These are phyloP conservation scores for Kwoniella pini DNA, from an alignment of 768 basidiomycete genomes.

Conservation along the genomic window DNA sequence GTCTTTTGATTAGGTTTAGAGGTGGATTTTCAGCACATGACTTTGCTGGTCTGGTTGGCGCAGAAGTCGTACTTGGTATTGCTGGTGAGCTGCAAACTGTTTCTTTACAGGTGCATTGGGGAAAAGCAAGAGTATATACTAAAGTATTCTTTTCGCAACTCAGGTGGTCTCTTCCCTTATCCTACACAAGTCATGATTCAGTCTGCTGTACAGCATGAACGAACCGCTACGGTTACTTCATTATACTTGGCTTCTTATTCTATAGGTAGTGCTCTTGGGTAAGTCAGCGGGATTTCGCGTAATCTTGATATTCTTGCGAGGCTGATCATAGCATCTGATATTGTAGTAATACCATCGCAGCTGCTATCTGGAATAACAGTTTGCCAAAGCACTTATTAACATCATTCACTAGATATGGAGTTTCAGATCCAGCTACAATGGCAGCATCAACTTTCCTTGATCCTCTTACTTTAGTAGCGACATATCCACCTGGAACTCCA, in stretches of 20 bases:
- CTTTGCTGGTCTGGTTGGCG: constrained; percentile 37
- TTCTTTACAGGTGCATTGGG: too few relatives aligned
- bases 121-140: too few relatives aligned
- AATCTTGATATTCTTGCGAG: not conserved
- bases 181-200: constrained; percentile 44
- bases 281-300: not conserved
- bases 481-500: constrained; percentile 32
- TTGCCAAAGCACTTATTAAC: constrained; percentile 23
- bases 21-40: constrained; percentile 22
- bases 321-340: not conserved
- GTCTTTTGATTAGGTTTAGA: constrained; percentile 38
- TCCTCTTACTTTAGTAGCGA: constrained; percentile 35
- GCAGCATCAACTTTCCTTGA: constrained; percentile 39
- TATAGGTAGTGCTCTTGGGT: constrained; percentile 34
- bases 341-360: constrained; percentile 31
- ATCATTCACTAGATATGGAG: constrained; percentile 5
- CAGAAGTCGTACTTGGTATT: constrained; percentile 29
- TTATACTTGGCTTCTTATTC: constrained; percentile 39
- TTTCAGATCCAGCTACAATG: constrained; percentile 34
- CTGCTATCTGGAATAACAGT: constrained; percentile 43
- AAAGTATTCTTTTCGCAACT: not conserved
- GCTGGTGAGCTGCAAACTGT: constrained; percentile 11
- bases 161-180: constrained; percentile 42
- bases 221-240: constrained; percentile 21
- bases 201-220: constrained; percentile 33